Conservation (phyloP, 1,284 basidiomycete species). For the Heterobasidion occidentale region DNA sequence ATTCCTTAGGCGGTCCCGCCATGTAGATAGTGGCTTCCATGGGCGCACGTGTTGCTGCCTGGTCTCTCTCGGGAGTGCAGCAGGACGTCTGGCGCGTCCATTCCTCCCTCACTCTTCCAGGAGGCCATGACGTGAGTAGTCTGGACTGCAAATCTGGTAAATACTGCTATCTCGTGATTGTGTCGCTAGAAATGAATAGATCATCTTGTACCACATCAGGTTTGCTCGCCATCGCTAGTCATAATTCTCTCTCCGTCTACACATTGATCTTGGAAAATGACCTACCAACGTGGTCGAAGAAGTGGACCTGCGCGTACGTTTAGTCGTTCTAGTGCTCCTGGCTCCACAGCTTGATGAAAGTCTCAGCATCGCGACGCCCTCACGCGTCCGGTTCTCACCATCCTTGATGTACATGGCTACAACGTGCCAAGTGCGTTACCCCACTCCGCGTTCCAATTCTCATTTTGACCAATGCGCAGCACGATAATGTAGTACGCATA, state of each 20-base stretch:
- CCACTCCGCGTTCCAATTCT: not conserved
- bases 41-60: slow-evolving; percentile 57
- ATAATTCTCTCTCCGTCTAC: slow-evolving; percentile 54
- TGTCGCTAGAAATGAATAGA: slow-evolving; percentile 4
- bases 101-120: slow-evolving; percentile 61
- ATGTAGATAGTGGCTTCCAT: slow-evolving; percentile 64
- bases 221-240: slow-evolving; percentile 59
- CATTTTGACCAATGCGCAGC: slow-evolving; percentile 27
- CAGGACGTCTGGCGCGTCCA: slow-evolving; percentile 67
- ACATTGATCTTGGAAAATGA: slow-evolving; percentile 72
- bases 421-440: slow-evolving; percentile 41
- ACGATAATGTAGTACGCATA: slow-evolving; percentile 49
- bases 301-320: slow-evolving; percentile 60
- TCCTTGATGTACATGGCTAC: slow-evolving; percentile 69
- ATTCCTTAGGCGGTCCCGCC: slow-evolving; percentile 1
- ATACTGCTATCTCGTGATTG: not conserved
- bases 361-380: slow-evolving; percentile 38
- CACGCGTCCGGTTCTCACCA: slow-evolving; percentile 56
- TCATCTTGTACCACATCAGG: slow-evolving; percentile 34
- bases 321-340: not conserved
- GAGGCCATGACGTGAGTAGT: slow-evolving; percentile 44
- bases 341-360: slow-evolving; percentile 1
- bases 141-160: slow-evolving; percentile 67
- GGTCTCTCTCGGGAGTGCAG: slow-evolving; percentile 60
- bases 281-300: slow-evolving; percentile 69